Evolutionary conservation across 306 rosid species (phyloP).

Genomic region (Heteromeles arbutifolia): DNA sequence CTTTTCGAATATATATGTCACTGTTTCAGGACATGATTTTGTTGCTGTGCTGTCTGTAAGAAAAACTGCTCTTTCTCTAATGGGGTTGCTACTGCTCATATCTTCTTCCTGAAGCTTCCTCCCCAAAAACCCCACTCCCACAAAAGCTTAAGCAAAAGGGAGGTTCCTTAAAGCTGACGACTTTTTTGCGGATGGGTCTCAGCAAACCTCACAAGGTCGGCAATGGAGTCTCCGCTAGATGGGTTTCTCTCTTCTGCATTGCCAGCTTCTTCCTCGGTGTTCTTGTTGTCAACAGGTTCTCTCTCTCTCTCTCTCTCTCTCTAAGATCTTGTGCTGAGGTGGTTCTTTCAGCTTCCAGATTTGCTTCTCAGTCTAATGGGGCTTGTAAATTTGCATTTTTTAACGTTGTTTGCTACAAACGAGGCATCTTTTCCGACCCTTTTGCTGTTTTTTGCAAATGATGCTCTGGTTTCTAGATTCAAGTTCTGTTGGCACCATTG

Average conservation of each 20-base stretch:
- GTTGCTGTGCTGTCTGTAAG: background rate
- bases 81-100: constrained; percentile 16
- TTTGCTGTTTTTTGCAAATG: constrained; percentile 1
- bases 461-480: constrained; percentile 15
- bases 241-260: constrained; percentile 50
- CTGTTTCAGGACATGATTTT: background rate
- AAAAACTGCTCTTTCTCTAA: constrained; percentile 10
- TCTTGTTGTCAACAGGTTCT: constrained; percentile 50
- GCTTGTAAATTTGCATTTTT: background rate
- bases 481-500: constrained; percentile 1
- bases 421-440: background rate
- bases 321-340: constrained; percentile 20
- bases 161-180: constrained; percentile 27
- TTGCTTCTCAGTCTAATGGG: constrained; percentile 10
- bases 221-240: constrained; percentile 52
- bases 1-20: background rate
- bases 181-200: constrained; percentile 39
- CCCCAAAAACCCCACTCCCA: background rate
- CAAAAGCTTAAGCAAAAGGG: constrained; percentile 4
- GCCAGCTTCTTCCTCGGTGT: constrained; percentile 55
- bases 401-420: constrained; percentile 2
- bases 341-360: constrained; percentile 9
- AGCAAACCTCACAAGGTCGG: constrained; percentile 44
- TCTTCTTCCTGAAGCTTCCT: constrained; percentile 6
- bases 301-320: background rate